A percentile compares a stretch with the other conserved stretches of the same genome.
These are phyloP conservation scores for Corrigiola litoralis DNA, from an alignment of 179 eudicot genomes.

Conservation along the genomic window DNA sequence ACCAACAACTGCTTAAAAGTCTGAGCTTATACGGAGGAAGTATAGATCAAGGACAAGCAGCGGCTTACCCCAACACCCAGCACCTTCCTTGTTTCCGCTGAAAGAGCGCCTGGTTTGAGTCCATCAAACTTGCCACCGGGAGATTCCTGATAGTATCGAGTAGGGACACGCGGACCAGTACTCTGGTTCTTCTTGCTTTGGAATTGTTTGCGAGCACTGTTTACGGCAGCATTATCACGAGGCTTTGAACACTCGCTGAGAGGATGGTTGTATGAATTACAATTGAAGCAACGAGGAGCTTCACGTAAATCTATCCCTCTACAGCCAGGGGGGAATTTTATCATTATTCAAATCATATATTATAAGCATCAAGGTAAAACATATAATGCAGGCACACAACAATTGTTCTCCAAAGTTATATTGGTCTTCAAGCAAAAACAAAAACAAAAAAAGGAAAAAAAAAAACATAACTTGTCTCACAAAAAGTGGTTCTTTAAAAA, in stretches of 20 bases:
- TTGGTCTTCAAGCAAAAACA: no score
- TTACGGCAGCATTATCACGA: conserved; percentile 63
- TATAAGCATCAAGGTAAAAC: no score
- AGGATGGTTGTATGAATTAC: conserved; percentile 81
- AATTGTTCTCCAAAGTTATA: no score
- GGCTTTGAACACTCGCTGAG: conserved; percentile 81
- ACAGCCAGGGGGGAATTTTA: conserved; percentile 5
- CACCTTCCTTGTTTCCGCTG: conserved; percentile 66
- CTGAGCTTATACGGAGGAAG: no score
- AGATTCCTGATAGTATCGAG: conserved; percentile 80
- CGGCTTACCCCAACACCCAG: conserved; percentile 73
- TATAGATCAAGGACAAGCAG: not conserved
- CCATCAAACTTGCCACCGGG: conserved; percentile 82
- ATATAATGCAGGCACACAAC: no score
- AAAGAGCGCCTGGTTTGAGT: conserved; percentile 77
- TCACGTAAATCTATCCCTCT: conserved; percentile 56
- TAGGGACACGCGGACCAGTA: conserved; percentile 54
- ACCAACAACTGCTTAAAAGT: no score
- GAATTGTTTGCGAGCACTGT: conserved; percentile 74
- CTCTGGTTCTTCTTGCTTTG: conserved; percentile 47
- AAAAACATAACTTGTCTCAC: no score
- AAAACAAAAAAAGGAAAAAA: no score
- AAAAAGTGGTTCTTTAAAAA: no score
- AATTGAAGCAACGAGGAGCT: conserved; percentile 89
- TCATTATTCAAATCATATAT: not conserved